These are phyloP conservation scores for Scleroderma citrinum DNA, from an alignment of 768 basidiomycete species.

Conservation along the genomic window DNA sequence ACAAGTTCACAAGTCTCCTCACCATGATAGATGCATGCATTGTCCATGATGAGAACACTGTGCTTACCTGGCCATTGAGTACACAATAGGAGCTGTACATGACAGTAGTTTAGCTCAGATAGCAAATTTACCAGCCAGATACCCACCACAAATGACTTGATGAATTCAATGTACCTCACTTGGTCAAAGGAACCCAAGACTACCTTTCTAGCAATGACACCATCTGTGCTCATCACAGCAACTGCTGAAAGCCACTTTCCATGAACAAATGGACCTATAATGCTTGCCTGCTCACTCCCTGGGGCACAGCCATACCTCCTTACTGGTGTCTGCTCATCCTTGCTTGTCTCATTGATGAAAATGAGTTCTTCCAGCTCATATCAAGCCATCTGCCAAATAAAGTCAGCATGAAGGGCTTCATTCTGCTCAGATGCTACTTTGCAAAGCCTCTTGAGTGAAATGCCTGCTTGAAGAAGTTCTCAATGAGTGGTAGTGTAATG, in stretches of 20 bases:
- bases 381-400: slow-evolving; percentile 19
- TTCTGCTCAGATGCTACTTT: slow-evolving; percentile 28
- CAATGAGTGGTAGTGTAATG: slow-evolving; percentile 30
- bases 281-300: slow-evolving; percentile 18
- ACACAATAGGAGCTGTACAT: slow-evolving; percentile 4
- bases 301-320: slow-evolving; percentile 15
- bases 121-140: too few relatives aligned
- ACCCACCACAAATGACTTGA: slow-evolving; percentile 23
- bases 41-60: slow-evolving; percentile 17
- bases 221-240: slow-evolving; percentile 27
- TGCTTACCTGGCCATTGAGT: slow-evolving; percentile 9
- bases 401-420: slow-evolving; percentile 21
- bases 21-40: slow-evolving; percentile 14
- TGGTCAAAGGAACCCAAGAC: slow-evolving; percentile 27
- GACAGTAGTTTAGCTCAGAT: too few relatives aligned
- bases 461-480: slow-evolving; percentile 21
- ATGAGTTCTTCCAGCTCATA: slow-evolving; percentile 30
- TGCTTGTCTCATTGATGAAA: slow-evolving; percentile 32
- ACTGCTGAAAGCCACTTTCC: slow-evolving; percentile 21
- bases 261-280: slow-evolving; percentile 26
- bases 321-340: slow-evolving; percentile 21
- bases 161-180: slow-evolving; percentile 17
- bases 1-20: slow-evolving; percentile 7
- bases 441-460: slow-evolving; percentile 28
- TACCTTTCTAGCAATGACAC: slow-evolving; percentile 20